Conservation (phyloP, 2,329 filamentous ascomycete genomes). For the Aspergillus piperis region DNA sequence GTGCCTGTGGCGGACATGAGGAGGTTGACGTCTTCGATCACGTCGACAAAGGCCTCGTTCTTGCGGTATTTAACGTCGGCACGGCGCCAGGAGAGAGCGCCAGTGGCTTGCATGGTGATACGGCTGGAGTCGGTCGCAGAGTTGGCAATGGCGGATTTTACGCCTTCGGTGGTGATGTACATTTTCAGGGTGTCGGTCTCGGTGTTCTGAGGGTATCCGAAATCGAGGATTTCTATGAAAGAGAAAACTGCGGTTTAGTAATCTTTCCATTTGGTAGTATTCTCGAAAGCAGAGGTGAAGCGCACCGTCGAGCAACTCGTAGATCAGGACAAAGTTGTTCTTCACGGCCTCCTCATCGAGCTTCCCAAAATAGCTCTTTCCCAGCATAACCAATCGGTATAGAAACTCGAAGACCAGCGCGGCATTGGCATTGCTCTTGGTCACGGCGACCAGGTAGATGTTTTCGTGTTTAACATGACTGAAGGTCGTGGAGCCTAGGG, state of each 20-base stretch:
- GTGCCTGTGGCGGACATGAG: constrained; percentile 98
- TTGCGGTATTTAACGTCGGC: constrained; percentile 99
- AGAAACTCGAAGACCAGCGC: constrained; percentile 97
- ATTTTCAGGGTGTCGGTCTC: constrained; percentile 99
- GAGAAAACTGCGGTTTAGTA: not conserved
- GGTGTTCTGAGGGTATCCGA: constrained; percentile 98
- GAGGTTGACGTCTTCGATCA: constrained; percentile 98
- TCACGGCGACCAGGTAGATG: constrained; percentile 95
- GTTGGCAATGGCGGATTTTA: constrained; percentile 77
- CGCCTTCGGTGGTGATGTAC: constrained; percentile 99
- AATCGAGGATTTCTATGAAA: constrained; percentile 85
- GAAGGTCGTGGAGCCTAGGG: constrained; percentile 95
- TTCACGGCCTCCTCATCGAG: constrained; percentile 99
- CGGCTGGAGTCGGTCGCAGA: constrained; percentile 82
- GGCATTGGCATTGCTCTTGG: constrained; percentile 98
- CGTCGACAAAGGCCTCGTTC: constrained; percentile 98
- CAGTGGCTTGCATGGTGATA: constrained; percentile 99
- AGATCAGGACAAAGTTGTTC: constrained; percentile 99
- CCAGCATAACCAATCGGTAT: constrained; percentile 85
- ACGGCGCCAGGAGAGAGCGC: constrained; percentile 93
- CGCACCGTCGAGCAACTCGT: constrained; percentile 89
- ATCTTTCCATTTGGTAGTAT: constrained; percentile 1
- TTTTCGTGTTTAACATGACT: constrained; percentile 99
- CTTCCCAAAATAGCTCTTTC: constrained; percentile 96
- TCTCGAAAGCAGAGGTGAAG: not conserved